These are phyloP conservation scores for Trichoderma atroviride DNA, from an alignment of 2,329 filamentous ascomycete species.

Conservation along the genomic window DNA sequence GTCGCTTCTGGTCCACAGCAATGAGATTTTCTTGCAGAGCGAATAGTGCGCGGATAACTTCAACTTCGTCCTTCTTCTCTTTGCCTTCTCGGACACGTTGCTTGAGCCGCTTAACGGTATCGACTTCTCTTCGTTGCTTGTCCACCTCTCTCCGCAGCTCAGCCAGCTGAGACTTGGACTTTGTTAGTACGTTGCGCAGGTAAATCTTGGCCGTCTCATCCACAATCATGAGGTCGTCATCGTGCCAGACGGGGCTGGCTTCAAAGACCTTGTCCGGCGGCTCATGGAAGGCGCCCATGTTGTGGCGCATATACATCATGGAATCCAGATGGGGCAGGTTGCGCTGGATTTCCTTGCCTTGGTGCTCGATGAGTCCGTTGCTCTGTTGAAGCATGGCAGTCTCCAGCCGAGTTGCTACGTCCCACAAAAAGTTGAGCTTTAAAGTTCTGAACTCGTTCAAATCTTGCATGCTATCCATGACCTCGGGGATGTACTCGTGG, in stretches of 20 bases:
- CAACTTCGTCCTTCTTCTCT: constrained; percentile 86
- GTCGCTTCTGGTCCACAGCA: constrained; percentile 76
- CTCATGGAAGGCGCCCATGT: constrained; percentile 79
- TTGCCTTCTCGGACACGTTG: constrained; percentile 78
- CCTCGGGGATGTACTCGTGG: constrained; percentile 91
- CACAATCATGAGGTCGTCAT: constrained; percentile 82
- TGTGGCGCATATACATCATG: constrained; percentile 97
- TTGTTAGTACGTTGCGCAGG: constrained; percentile 85
- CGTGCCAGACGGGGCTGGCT: constrained; percentile 95
- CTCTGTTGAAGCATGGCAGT: constrained; percentile 75
- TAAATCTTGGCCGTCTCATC: constrained; percentile 89
- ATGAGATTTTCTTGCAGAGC: constrained; percentile 82
- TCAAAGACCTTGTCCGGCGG: constrained; percentile 86
- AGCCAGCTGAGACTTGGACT: constrained; percentile 81
- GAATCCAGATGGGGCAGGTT: constrained; percentile 90
- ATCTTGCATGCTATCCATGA: constrained; percentile 91
- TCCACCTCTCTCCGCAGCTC: constrained; percentile 83
- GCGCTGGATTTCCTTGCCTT: constrained; percentile 78
- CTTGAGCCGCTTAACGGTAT: constrained; percentile 72
- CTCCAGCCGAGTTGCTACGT: constrained; percentile 76
- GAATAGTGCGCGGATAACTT: constrained; percentile 82
- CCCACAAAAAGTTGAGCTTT: constrained; percentile 86
- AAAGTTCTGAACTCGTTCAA: constrained; percentile 85
- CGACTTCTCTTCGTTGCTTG: constrained; percentile 82
- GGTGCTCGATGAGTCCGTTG: constrained; percentile 69